Percentiles rank a stretch among this genome's conserved stretches.
These are phyloP conservation scores for Colletotrichum destructivum DNA, from an alignment of 2,329 filamentous ascomycete genomes.

Conservation along the genomic window DNA sequence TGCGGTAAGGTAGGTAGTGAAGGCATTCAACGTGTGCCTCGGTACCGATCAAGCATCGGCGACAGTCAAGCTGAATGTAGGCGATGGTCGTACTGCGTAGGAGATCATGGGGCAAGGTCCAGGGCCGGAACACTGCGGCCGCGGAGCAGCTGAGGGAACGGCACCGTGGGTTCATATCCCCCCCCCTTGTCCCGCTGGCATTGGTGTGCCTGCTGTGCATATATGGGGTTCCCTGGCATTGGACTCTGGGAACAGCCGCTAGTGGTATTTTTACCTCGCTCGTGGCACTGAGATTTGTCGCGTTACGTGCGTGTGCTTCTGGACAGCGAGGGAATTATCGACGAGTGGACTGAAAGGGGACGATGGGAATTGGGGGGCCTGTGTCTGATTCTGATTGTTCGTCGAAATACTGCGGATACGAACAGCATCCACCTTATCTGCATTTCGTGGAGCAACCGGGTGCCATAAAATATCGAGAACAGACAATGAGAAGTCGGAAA, in stretches of 20 bases:
- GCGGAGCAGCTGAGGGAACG: conserved; percentile 36
- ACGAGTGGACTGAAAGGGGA: conserved; percentile 1
- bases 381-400: neutral
- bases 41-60: conserved; percentile 29
- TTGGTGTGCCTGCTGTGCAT: conserved; percentile 9
- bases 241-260: conserved; percentile 4
- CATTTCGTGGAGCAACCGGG: neutral
- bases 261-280: conserved; percentile 1
- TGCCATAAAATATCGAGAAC: conserved; percentile 21
- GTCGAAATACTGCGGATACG: neutral
- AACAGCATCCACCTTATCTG: neutral
- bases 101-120: conserved; percentile 31
- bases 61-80: conserved; percentile 3
- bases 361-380: neutral
- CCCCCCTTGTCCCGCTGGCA: conserved; percentile 2
- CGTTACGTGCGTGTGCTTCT: neutral
- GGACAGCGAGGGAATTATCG: conserved; percentile 6
- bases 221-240: conserved; percentile 10
- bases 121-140: conserved; percentile 37
- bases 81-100: conserved; percentile 9
- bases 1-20: neutral
- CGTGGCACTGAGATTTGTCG: neutral
- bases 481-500: conserved; percentile 9
- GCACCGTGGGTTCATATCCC: conserved; percentile 16
- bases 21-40: conserved; percentile 30